A percentile compares a stretch with the other conserved stretches of the same genome.
phyloP scores from a whole-genome alignment of 495 filamentous ascomycete genomes.

The Rusavskia elegans region DNA sequence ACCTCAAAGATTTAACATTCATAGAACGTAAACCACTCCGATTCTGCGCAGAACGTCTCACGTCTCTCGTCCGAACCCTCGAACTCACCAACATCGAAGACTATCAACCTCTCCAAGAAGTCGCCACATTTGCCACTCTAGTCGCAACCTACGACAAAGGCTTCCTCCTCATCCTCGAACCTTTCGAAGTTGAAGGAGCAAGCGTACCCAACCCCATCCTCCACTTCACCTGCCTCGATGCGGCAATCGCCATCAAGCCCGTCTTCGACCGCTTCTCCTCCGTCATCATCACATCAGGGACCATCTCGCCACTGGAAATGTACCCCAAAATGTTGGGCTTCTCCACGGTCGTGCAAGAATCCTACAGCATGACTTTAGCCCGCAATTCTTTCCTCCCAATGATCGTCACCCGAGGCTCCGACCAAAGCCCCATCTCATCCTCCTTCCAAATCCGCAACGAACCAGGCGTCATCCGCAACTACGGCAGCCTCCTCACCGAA shows the following conservation, averaged over 20 bases:
- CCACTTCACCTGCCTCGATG: slow-evolving; percentile 93
- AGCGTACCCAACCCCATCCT: slow-evolving; percentile 91
- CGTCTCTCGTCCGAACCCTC: slow-evolving; percentile 85
- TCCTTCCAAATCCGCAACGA: slow-evolving; percentile 92
- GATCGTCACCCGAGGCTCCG: slow-evolving; percentile 89
- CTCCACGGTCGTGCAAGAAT: slow-evolving; percentile 79
- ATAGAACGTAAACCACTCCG: slow-evolving; percentile 93
- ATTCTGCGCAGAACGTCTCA: slow-evolving; percentile 90
- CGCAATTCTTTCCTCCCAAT: slow-evolving; percentile 92
- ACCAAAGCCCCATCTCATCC: slow-evolving; percentile 81
- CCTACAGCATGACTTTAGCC: slow-evolving; percentile 92
- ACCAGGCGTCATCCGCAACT: slow-evolving; percentile 85
- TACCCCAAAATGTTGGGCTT: slow-evolving; percentile 98
- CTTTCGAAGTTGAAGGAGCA: slow-evolving; percentile 88
- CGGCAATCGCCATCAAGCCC: slow-evolving; percentile 94
- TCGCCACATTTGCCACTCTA: slow-evolving; percentile 95
- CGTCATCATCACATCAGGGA: slow-evolving; percentile 97
- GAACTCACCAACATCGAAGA: slow-evolving; percentile 97
- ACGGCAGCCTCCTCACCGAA: slow-evolving; percentile 80
- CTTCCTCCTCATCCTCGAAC: slow-evolving; percentile 89
- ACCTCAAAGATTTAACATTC: slow-evolving; percentile 88
- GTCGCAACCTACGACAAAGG: slow-evolving; percentile 96
- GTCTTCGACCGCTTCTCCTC: slow-evolving; percentile 95
- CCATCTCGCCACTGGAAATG: slow-evolving; percentile 94
- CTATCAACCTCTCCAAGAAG: slow-evolving; percentile 91